Percentiles rank a stretch among this genome's conserved stretches.
These are phyloP conservation scores for Piloderma croceum DNA, from an alignment of 768 basidiomycete genomes.

Conservation along the genomic window DNA sequence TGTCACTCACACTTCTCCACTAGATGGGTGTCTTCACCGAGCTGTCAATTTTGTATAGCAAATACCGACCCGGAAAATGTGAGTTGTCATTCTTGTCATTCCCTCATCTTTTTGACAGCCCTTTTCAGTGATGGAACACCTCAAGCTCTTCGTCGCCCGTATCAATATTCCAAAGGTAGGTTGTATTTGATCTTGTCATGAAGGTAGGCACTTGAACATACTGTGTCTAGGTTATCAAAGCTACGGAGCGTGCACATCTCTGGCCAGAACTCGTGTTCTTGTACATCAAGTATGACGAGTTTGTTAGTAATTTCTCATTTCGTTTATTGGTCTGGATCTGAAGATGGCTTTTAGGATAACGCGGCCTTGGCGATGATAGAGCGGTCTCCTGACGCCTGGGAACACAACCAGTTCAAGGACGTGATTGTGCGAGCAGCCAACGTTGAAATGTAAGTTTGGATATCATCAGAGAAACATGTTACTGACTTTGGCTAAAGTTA, in stretches of 20 bases:
- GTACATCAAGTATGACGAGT: constrained; percentile 98
- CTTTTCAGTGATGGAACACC: constrained; percentile 88
- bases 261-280: constrained; percentile 99
- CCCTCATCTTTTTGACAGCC: constrained; percentile 4
- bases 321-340: background rate
- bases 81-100: constrained; percentile 25
- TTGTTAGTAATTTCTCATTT: constrained; percentile 41
- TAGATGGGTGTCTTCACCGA: constrained; percentile 98
- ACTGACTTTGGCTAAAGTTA: constrained; percentile 47
- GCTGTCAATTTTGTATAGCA: constrained; percentile 85
- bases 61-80: constrained; percentile 92
- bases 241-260: constrained; percentile 91
- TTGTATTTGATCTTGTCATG: background rate
- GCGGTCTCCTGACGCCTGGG: constrained; percentile 96
- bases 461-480: constrained; percentile 2
- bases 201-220: background rate
- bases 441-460: constrained; percentile 84
- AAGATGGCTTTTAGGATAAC: constrained; percentile 60
- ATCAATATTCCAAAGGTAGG: constrained; percentile 94
- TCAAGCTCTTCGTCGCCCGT: constrained; percentile 91
- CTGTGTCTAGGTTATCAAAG: constrained; percentile 71
- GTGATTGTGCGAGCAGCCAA: constrained; percentile 95
- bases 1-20: constrained; percentile 11
- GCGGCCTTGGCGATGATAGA: constrained; percentile 99
- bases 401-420: constrained; percentile 99